Evolutionary conservation across 2,329 filamentous ascomycete species (phyloP), one percentile per base, ranked within the genome.

Genomic region (Akanthomyces muscarius): DNA sequence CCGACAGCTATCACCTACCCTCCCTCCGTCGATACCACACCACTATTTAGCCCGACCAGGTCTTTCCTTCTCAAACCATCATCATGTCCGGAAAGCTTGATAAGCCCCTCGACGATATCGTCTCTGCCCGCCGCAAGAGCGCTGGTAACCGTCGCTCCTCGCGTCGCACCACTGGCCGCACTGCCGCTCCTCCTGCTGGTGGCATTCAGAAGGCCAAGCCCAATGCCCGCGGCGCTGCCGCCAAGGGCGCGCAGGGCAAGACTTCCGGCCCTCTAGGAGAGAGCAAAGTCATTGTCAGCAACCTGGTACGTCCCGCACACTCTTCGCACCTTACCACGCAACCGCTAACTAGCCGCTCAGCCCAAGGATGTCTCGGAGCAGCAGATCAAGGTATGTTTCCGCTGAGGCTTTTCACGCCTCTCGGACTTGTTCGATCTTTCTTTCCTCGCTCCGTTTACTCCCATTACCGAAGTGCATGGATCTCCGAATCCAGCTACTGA

Each of bases 321-420:
- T 30, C 23, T 3, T 45, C 54, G 3, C 38, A 13, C 45, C 5
- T 4, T 38, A 25, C 45, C 13, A n/a, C 21, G 47, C 41, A 23
- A 52, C 66, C 52, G 55, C 84, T 89, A 81, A 90, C 77, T 33
- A 57, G 30, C 10, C 21, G 2, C 62, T 41, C 70, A 98, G 92
- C 95, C 95, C 77, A 88, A 89, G 83, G 95, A 99, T 87, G 92
- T 99, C 79, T 91, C 88, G 81, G 94, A 98, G 86, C 83, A 82
- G 82, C 91, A 96, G 88, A 96, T 99, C 83, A 98, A 99, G 95
- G 95, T 99, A 99, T 96, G 95, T 99, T 92, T 90, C 92, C 88
- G 83, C 86, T 89, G 83, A 89, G 88, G 88, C 86, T 80, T 74
- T 78, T 80, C 76, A 78, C 74, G 79, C 82, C 86, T 82, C 84